A percentile compares a stretch with the other conserved stretches of the same genome.
phyloP scores from a whole-genome alignment of 139 green algal genomes.

The Eudorina sp. region DNA sequence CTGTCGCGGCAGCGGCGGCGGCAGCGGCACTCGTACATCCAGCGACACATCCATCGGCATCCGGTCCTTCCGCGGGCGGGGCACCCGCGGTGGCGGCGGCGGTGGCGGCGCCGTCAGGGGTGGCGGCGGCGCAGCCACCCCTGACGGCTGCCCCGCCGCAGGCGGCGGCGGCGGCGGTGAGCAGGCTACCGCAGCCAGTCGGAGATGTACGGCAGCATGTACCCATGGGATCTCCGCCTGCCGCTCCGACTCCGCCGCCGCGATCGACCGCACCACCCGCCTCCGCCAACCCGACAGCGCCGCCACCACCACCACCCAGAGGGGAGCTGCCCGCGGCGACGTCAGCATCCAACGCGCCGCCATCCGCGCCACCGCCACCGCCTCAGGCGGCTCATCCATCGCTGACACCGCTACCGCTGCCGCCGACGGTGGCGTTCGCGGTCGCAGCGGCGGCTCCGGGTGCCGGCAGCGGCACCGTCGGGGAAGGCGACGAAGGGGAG shows the following conservation, averaged over 20 bases:
- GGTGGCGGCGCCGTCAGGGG: not conserved
- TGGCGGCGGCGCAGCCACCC: not conserved
- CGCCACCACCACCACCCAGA: not conserved
- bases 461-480: too few species aligned
- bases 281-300: not conserved
- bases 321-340: not conserved
- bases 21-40: too few species aligned
- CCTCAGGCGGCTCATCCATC: too few species aligned
- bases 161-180: not conserved
- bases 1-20: too few species aligned
- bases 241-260: not conserved
- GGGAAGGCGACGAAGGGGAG: not conserved
- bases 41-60: too few species aligned
- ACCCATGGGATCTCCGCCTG: not conserved
- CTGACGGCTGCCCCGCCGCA: not conserved
- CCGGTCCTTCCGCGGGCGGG: too few species aligned
- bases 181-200: too few species aligned
- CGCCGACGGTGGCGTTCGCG: not conserved
- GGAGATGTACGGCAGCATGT: too few species aligned
- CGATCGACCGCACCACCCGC: not conserved
- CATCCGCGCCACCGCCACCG: not conserved
- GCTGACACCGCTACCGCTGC: not conserved
- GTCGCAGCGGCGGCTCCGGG: not conserved
- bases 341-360: too few species aligned
- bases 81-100: too few species aligned